A percentile compares a stretch with the other conserved stretches of the same genome.
Evolutionary conservation across 2,329 filamentous ascomycete species (phyloP).

Genomic region (Allantophomopsis lycopodina): DNA sequence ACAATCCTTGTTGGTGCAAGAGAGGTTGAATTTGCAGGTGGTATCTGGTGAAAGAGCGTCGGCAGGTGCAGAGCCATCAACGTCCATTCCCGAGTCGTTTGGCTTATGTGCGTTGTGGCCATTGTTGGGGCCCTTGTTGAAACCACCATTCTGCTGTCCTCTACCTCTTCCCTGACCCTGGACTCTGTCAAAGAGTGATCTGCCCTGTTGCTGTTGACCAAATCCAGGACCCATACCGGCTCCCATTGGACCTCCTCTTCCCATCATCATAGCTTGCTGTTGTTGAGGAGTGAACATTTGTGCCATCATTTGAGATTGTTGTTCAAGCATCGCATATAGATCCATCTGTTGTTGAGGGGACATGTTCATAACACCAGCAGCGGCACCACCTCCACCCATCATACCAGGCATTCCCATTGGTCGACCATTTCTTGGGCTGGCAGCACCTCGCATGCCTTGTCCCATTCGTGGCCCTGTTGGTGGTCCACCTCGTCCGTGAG

Average conservation of each 20-base stretch:
- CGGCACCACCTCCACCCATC: conserved; percentile 23
- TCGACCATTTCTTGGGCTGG: conserved; percentile 31
- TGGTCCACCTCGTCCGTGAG: conserved; percentile 50
- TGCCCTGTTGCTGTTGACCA: conserved; percentile 25
- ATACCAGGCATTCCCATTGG: conserved; percentile 27
- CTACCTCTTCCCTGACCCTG: conserved; percentile 23
- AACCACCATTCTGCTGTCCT: conserved; percentile 8
- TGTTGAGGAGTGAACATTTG: conserved; percentile 43
- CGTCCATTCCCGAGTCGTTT: conserved; percentile 30
- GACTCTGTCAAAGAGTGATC: conserved; percentile 65
- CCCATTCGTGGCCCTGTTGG: conserved; percentile 55
- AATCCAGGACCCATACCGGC: conserved; percentile 35
- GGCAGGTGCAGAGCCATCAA: conserved; percentile 46
- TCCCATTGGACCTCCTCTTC: conserved; percentile 29
- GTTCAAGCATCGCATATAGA: conserved; percentile 66
- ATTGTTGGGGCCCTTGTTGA: conserved; percentile 6
- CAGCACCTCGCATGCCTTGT: conserved; percentile 19
- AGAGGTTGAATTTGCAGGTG: conserved; percentile 80
- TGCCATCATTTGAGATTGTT: conserved; percentile 77
- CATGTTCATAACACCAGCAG: conserved; percentile 35
- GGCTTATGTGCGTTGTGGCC: conserved; percentile 8
- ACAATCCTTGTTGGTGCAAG: conserved; percentile 81
- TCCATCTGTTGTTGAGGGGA: conserved; percentile 59
- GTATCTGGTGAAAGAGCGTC: conserved; percentile 49
- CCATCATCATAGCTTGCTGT: conserved; percentile 37